phyloP scores from a whole-genome alignment of 129 eudicot species.

The Deinandra increscens region DNA sequence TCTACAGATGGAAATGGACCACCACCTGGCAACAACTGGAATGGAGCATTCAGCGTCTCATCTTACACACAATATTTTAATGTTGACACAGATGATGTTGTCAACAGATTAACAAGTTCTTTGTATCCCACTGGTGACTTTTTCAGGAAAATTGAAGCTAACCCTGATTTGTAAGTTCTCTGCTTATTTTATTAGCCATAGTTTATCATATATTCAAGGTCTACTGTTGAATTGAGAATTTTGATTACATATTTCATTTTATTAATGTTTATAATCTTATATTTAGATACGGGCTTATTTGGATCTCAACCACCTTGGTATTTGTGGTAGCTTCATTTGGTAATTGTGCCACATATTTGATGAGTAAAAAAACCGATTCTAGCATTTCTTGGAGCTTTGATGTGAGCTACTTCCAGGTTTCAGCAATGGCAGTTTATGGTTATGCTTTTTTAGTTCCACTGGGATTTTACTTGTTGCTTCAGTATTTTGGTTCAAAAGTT shows the following conservation, averaged over 20 bases:
- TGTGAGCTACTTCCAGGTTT: slow-evolving; percentile 78
- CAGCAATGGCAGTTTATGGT: slow-evolving; percentile 74
- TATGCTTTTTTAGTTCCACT: slow-evolving; percentile 81
- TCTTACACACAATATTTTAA: slow-evolving; percentile 91
- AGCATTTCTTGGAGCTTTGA: slow-evolving; percentile 75
- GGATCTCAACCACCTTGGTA: slow-evolving; percentile 92
- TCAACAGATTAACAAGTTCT: slow-evolving; percentile 84
- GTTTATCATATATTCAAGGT: background rate
- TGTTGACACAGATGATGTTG: slow-evolving; percentile 87
- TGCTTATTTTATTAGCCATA: background rate
- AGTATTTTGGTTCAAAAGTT: slow-evolving; percentile 78
- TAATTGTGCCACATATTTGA: slow-evolving; percentile 81
- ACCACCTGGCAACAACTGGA: slow-evolving; percentile 72
- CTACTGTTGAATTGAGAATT: background rate
- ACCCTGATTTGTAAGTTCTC: slow-evolving; percentile 92
- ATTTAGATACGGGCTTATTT: slow-evolving; percentile 90
- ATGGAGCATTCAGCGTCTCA: slow-evolving; percentile 76
- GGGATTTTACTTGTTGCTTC: slow-evolving; percentile 88
- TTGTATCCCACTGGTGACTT: slow-evolving; percentile 94
- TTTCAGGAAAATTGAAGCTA: slow-evolving; percentile 86
- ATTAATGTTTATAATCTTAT: background rate
- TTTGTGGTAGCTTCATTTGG: slow-evolving; percentile 88
- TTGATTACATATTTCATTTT: background rate
- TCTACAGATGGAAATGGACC: slow-evolving; percentile 75
- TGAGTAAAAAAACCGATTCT: slow-evolving; percentile 49